Conservation (phyloP, 1,139 yeast species). For the Protomyces arabidopsidicola region DNA sequence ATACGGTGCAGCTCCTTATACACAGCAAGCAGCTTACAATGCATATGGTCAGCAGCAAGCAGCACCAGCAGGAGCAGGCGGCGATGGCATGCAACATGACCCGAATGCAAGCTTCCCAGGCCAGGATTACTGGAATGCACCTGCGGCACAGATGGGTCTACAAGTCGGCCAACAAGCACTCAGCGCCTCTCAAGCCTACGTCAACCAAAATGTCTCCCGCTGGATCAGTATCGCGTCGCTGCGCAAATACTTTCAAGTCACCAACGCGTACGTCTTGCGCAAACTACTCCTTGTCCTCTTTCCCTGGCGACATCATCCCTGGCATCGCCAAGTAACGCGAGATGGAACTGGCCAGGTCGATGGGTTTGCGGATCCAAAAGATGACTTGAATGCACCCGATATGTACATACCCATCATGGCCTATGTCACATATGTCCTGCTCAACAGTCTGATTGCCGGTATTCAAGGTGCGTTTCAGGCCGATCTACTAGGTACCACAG, state of each 20-base stretch:
- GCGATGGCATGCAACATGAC: slow-evolving; percentile 21
- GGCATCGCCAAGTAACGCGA: slow-evolving; percentile 45
- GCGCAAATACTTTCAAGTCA: slow-evolving; percentile 84
- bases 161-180: slow-evolving; percentile 86
- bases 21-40: slow-evolving; percentile 29
- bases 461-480: slow-evolving; percentile 89
- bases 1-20: slow-evolving; percentile 29
- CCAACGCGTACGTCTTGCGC: slow-evolving; percentile 74
- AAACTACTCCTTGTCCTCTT: slow-evolving; percentile 71
- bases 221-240: slow-evolving; percentile 46
- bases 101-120: slow-evolving; percentile 9
- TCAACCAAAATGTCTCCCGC: slow-evolving; percentile 58
- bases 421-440: slow-evolving; percentile 75
- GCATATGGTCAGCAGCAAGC: slow-evolving; percentile 8
- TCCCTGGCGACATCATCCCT: slow-evolving; percentile 80
- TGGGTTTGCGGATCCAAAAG: slow-evolving; percentile 64
- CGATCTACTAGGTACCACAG: slow-evolving; percentile 78
- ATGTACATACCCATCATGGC: slow-evolving; percentile 95
- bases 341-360: slow-evolving; percentile 41
- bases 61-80: slow-evolving; percentile 29
- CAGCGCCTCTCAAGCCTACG: slow-evolving; percentile 61
- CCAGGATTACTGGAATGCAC: slow-evolving; percentile 59
- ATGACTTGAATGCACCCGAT: slow-evolving; percentile 92
- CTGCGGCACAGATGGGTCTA: slow-evolving; percentile 78
- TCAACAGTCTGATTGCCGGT: slow-evolving; percentile 84